These are phyloP conservation scores for Telopea speciosissima DNA, from an alignment of 177 flowering plant species.

Conservation along the genomic window DNA sequence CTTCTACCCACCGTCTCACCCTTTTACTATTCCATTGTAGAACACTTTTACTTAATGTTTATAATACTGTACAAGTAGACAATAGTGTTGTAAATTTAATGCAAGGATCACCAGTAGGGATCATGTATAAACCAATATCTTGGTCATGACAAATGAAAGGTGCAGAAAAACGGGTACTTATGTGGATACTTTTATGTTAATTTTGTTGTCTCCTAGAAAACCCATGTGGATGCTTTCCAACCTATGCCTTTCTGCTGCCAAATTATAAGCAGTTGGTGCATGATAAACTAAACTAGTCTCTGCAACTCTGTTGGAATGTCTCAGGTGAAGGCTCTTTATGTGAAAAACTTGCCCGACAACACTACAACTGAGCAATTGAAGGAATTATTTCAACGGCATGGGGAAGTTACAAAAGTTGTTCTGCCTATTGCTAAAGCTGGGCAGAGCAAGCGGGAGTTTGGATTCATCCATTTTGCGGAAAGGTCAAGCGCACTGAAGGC, in stretches of 20 bases:
- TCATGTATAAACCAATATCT: background rate
- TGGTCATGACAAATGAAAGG: background rate
- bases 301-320: constrained; percentile 7
- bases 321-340: constrained; percentile 97
- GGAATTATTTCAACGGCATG: constrained; percentile 83
- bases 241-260: background rate
- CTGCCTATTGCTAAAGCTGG: constrained; percentile 91
- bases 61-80: no score
- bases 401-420: constrained; percentile 87
- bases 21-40: no score
- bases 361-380: constrained; percentile 67
- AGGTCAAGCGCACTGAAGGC: constrained; percentile 97
- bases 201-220: no score
- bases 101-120: no score
- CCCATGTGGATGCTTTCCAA: background rate
- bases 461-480: constrained; percentile 84
- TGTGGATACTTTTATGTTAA: no score
- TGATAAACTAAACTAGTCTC: background rate
- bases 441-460: constrained; percentile 74
- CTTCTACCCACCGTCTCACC: no score
- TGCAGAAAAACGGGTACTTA: background rate
- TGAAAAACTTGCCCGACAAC: constrained; percentile 87
- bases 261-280: background rate
- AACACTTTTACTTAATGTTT: no score
- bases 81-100: background rate